These are phyloP conservation scores for Guyanaporus albipodus DNA, from an alignment of 768 basidiomycete species.

Conservation along the genomic window DNA sequence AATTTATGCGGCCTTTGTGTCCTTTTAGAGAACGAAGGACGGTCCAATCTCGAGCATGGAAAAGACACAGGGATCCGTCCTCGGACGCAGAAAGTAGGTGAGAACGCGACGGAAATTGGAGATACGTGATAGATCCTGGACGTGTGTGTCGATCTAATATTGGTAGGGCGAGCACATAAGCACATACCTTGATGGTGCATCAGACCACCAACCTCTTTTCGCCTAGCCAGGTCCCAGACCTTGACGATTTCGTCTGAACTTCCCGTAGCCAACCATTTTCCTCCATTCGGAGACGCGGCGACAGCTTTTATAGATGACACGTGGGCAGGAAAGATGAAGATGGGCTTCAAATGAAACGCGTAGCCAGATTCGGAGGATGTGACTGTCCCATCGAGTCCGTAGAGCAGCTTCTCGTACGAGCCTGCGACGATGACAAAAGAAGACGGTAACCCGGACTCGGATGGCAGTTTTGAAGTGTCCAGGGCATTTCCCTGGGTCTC, in stretches of 20 bases:
- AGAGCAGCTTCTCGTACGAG: constrained; percentile 94
- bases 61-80: constrained; percentile 86
- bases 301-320: constrained; percentile 90
- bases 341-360: constrained; percentile 56
- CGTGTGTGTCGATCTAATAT: too few relatives aligned
- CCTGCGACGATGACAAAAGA: constrained; percentile 88
- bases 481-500: neutral
- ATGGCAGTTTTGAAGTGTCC: neutral
- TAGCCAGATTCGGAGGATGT: constrained; percentile 29
- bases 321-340: constrained; percentile 97
- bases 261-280: constrained; percentile 95
- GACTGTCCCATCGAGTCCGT: constrained; percentile 74
- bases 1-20: constrained; percentile 90
- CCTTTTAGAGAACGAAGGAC: constrained; percentile 85
- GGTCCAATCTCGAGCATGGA: constrained; percentile 92
- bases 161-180: too few relatives aligned
- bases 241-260: constrained; percentile 96
- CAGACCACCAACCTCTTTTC: constrained; percentile 91
- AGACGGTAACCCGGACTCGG: constrained; percentile 36
- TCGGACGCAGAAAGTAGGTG: constrained; percentile 90
- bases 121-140: constrained; percentile 86
- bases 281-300: constrained; percentile 81
- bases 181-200: constrained; percentile 89
- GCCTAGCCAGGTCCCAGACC: constrained; percentile 89
- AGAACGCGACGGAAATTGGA: constrained; percentile 82